Conservation (phyloP, 1,284 basidiomycete genomes). For the Cystobasidiaceae sp. region DNA sequence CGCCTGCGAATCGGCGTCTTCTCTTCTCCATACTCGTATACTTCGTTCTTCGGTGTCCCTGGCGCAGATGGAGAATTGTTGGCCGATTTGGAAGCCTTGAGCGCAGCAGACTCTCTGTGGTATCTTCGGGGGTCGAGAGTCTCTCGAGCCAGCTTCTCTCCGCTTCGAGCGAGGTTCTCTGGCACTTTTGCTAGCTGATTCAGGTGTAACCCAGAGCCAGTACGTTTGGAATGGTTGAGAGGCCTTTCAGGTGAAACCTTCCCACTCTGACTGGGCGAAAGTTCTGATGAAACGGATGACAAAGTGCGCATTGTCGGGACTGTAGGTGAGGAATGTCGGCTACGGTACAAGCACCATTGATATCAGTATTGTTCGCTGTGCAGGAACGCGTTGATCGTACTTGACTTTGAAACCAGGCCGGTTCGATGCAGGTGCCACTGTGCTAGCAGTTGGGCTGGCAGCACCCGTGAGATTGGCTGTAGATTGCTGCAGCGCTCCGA, state of each 20-base stretch:
- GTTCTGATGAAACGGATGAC: background rate
- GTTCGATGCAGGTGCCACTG: too few relatives aligned
- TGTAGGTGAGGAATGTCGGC: conserved; percentile 11
- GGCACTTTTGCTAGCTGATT: conserved; percentile 14
- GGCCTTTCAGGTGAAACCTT: conserved; percentile 1
- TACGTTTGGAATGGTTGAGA: background rate
- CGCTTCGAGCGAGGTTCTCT: conserved; percentile 12
- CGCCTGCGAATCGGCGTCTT: background rate
- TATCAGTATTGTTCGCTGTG: too few relatives aligned
- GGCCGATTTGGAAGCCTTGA: conserved; percentile 3
- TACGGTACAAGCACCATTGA: too few relatives aligned
- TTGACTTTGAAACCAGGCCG: too few relatives aligned
- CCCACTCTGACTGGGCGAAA: too few relatives aligned
- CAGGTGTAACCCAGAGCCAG: conserved; percentile 10
- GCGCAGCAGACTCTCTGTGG: conserved; percentile 21
- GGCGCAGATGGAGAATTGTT: conserved; percentile 13
- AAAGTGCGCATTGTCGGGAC: conserved; percentile 2
- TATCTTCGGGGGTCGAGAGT: conserved; percentile 20
- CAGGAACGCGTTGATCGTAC: too few relatives aligned
- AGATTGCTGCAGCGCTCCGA: too few relatives aligned
- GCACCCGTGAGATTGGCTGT: too few relatives aligned
- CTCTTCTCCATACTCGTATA: background rate
- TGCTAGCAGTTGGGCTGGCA: too few relatives aligned
- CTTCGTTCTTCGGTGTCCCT: conserved; percentile 16
- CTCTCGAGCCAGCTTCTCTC: conserved; percentile 16